Evolutionary conservation across 2,329 filamentous ascomycete species (phyloP).

Genomic region (Scorias spongiosa): DNA sequence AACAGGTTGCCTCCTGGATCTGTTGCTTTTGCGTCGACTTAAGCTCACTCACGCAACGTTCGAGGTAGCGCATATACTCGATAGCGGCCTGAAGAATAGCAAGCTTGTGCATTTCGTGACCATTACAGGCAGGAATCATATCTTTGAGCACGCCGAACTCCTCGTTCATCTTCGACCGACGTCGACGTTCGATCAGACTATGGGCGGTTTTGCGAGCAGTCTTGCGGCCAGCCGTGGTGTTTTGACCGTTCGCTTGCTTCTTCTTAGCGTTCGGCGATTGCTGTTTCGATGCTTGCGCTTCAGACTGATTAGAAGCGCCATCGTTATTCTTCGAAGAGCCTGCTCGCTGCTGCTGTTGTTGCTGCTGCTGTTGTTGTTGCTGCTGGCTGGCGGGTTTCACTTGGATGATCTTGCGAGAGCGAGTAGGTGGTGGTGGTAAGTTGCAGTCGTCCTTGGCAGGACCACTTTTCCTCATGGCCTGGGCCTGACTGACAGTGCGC

Average conservation of each 20-base stretch:
- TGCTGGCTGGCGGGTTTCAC: conserved; percentile 58
- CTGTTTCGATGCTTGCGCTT: conserved; percentile 3
- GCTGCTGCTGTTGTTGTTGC: conserved; percentile 21
- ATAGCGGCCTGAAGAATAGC: conserved; percentile 91
- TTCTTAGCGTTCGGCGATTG: conserved; percentile 40
- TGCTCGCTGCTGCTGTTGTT: conserved; percentile 13
- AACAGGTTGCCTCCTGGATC: conserved; percentile 7
- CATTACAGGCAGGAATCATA: conserved; percentile 91
- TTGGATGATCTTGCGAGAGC: conserved; percentile 92
- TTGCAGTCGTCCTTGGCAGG: conserved; percentile 51
- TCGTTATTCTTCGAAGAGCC: conserved; percentile 1
- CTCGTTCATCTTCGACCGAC: conserved; percentile 96
- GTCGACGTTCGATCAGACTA: conserved; percentile 77
- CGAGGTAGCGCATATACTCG: conserved; percentile 87
- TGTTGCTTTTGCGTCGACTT: conserved; percentile 36
- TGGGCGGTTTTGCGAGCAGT: conserved; percentile 93
- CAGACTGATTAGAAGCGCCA: conserved; percentile 1
- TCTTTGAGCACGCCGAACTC: conserved; percentile 86
- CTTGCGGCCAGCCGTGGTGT: conserved; percentile 79
- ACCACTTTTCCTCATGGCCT: conserved; percentile 9
- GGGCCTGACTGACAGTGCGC: conserved; percentile 17
- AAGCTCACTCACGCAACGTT: conserved; percentile 70
- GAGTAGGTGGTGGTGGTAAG: conserved; percentile 79
- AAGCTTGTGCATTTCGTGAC: conserved; percentile 92
- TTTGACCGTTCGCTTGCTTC: conserved; percentile 54